phyloP scores from a whole-genome alignment of 352 stramenopile genomes.

The Phytophthora fragariae region DNA sequence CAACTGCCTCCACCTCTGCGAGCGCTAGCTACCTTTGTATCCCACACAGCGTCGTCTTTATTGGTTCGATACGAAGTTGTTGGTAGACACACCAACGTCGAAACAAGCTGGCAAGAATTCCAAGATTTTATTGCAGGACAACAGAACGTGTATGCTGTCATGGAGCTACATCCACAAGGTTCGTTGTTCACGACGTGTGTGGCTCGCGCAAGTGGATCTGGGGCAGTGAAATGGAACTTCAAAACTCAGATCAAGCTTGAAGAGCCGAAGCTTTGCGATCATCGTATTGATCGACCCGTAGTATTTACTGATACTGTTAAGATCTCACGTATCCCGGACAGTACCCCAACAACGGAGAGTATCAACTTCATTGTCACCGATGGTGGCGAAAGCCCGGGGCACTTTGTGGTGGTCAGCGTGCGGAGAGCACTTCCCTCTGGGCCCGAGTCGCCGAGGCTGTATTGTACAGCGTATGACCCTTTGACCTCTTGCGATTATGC shows the following conservation, averaged over 20 bases:
- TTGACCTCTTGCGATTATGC: conserved; percentile 82
- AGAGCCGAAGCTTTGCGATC: conserved; percentile 57
- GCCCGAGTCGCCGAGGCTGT: conserved; percentile 48
- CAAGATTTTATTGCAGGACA: conserved; percentile 64
- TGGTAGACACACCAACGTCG: conserved; percentile 54
- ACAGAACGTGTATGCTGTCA: conserved; percentile 68
- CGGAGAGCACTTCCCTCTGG: conserved; percentile 55
- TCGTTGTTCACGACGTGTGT: conserved; percentile 63
- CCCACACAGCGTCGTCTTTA: conserved; percentile 64
- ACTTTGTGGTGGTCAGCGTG: conserved; percentile 82
- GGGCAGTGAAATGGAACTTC: conserved; percentile 70
- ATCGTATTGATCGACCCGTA: conserved; percentile 69
- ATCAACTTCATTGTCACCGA: conserved; percentile 60
- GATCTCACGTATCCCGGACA: conserved; percentile 54
- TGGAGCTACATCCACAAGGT: conserved; percentile 76
- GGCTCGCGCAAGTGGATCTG: conserved; percentile 52
- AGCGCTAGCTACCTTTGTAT: conserved; percentile 56
- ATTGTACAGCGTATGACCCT: conserved; percentile 88
- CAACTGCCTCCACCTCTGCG: conserved; percentile 38
- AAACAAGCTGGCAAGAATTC: conserved; percentile 66
- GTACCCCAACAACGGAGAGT: conserved; percentile 36
- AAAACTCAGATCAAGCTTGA: conserved; percentile 54
- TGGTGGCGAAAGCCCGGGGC: conserved; percentile 28
- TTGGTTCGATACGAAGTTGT: conserved; percentile 69
- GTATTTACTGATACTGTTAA: conserved; percentile 84